Evolutionary conservation across 2,329 filamentous ascomycete genomes (phyloP).

Genomic region (Penicillium sclerotiorum): DNA sequence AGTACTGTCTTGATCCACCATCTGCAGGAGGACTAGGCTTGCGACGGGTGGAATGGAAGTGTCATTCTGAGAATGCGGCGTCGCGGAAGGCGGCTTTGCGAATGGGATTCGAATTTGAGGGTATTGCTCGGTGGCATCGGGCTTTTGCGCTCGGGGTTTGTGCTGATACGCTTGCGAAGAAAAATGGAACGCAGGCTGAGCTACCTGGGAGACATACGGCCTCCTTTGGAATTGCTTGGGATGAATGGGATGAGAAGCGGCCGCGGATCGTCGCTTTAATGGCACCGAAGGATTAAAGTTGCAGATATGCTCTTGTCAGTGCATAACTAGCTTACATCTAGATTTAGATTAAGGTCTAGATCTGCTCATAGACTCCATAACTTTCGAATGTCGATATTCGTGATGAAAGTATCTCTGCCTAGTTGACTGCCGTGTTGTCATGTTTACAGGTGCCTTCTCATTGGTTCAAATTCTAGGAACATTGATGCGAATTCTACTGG

Average conservation of each 20-base stretch:
- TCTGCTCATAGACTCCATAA: too few species aligned
- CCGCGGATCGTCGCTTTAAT: conserved; percentile 10
- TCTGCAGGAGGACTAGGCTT: conserved; percentile 27
- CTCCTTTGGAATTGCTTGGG: conserved; percentile 12
- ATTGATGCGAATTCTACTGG: too few species aligned
- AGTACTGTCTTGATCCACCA: conserved; percentile 29
- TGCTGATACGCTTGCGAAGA: conserved; percentile 10
- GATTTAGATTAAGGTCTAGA: too few species aligned
- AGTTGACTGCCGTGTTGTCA: too few species aligned
- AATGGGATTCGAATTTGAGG: conserved; percentile 39
- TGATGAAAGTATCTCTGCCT: too few species aligned
- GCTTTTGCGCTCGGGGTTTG: neutral
- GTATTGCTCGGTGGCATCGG: conserved; percentile 34
- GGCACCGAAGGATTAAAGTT: conserved; percentile 2
- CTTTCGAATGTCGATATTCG: too few species aligned
- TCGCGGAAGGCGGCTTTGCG: conserved; percentile 34
- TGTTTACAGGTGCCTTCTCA: too few species aligned
- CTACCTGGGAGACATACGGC: conserved; percentile 16
- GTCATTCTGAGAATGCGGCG: conserved; percentile 12
- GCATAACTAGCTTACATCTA: too few species aligned
- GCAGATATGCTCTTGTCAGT: neutral
- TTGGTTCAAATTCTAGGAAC: too few species aligned
- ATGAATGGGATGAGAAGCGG: conserved; percentile 15
- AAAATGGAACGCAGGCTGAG: conserved; percentile 12
- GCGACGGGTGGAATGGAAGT: conserved; percentile 37